Conservation (phyloP, 2,329 filamentous ascomycete genomes). For the Orbilia oligospora region DNA sequence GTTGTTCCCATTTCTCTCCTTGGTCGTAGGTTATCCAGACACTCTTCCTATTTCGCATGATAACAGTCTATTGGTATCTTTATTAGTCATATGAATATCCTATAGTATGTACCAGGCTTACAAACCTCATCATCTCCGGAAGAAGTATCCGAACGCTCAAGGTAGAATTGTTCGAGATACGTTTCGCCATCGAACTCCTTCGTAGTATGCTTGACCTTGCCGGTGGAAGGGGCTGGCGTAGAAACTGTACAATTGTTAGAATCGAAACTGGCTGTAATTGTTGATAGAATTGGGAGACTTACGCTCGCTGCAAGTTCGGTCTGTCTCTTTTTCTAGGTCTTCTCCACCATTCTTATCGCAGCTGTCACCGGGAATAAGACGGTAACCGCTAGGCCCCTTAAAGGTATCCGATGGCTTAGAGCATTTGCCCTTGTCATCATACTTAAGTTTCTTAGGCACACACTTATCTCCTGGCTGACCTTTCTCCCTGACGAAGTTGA, state of each 20-base stretch:
- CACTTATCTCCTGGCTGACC: slow-evolving; percentile 78
- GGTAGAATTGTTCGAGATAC: slow-evolving; percentile 76
- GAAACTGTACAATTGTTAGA: slow-evolving; percentile 43
- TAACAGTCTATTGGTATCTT: slow-evolving; percentile 67
- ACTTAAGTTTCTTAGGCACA: slow-evolving; percentile 69
- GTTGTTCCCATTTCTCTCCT: slow-evolving; percentile 83
- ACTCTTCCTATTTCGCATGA: slow-evolving; percentile 74
- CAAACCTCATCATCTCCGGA: slow-evolving; percentile 77
- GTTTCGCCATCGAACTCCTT: slow-evolving; percentile 49
- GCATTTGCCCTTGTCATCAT: slow-evolving; percentile 80
- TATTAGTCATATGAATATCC: neutral
- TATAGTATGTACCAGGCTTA: neutral
- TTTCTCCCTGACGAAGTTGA: slow-evolving; percentile 81
- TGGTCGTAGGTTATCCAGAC: slow-evolving; percentile 86
- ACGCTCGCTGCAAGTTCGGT: slow-evolving; percentile 81
- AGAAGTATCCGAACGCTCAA: slow-evolving; percentile 80
- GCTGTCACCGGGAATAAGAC: slow-evolving; percentile 86
- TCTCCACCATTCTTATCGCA: slow-evolving; percentile 80
- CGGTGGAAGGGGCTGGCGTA: slow-evolving; percentile 73
- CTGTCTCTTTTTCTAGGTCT: slow-evolving; percentile 79
- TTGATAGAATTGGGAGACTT: slow-evolving; percentile 8
- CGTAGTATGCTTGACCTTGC: slow-evolving; percentile 71
- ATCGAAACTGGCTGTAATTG: neutral
- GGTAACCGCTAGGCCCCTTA: slow-evolving; percentile 89
- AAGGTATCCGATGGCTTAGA: slow-evolving; percentile 80